These are phyloP conservation scores for Salix caprea DNA, from an alignment of 345 rosid species.

Conservation along the genomic window DNA sequence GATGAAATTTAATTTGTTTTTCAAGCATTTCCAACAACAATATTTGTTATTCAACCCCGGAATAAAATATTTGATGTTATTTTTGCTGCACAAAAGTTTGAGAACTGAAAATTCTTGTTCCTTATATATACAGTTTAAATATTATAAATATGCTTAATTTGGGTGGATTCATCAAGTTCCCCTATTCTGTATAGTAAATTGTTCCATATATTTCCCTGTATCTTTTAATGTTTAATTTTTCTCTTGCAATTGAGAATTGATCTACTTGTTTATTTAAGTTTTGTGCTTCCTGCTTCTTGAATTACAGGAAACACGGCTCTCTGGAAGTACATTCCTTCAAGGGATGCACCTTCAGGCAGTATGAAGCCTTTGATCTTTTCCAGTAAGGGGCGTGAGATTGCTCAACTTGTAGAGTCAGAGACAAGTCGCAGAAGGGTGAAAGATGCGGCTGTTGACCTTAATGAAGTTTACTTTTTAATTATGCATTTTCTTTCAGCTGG, in stretches of 20 bases:
- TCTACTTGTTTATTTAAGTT: background rate
- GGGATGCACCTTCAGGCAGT: constrained; percentile 42
- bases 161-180: background rate
- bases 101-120: background rate
- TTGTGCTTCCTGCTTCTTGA: background rate
- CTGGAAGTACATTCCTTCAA: constrained; percentile 56
- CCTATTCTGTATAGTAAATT: background rate
- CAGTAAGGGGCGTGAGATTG: constrained; percentile 49
- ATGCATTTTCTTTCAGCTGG: constrained; percentile 92
- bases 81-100: background rate
- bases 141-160: constrained; percentile 4
- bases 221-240: background rate
- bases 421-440: constrained; percentile 32
- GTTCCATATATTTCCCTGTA: background rate
- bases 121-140: background rate
- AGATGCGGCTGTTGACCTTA: constrained; percentile 66
- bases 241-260: background rate
- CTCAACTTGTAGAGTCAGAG: constrained; percentile 44
- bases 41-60: background rate
- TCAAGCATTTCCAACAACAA: background rate
- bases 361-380: constrained; percentile 67
- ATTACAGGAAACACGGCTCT: constrained; percentile 55
- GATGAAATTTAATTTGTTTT: background rate
- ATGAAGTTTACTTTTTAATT: constrained; percentile 85
- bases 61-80: background rate